Conservation (phyloP, 441 rosid species). For the Erodium chrysanthum region DNA sequence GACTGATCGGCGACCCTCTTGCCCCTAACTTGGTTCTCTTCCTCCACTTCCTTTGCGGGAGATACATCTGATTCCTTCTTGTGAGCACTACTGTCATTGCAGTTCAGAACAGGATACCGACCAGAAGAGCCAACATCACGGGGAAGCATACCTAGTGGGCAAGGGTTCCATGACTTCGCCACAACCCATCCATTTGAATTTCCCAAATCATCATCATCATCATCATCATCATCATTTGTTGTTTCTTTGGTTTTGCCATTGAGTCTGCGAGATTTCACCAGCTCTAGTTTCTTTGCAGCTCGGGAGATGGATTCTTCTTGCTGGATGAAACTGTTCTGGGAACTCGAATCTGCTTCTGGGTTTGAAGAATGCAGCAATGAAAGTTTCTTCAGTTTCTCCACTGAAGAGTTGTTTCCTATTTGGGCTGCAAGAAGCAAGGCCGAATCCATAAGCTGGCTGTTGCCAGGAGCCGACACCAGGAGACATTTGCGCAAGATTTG, state of each 20-base stretch:
- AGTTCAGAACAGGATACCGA: constrained; percentile 50
- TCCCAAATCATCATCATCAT: constrained; percentile 10
- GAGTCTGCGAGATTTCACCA: constrained; percentile 26
- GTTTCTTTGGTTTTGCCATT: constrained; percentile 24
- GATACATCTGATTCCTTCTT: constrained; percentile 19
- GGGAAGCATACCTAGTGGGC: constrained; percentile 86
- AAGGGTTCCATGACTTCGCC: constrained; percentile 65
- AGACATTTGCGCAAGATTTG: constrained; percentile 53
- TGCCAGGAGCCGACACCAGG: constrained; percentile 35
- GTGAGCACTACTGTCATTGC: not conserved
- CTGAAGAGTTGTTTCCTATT: constrained; percentile 28
- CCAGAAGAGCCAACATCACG: constrained; percentile 51
- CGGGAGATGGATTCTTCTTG: constrained; percentile 41
- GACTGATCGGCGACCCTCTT: constrained; percentile 30
- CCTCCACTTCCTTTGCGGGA: constrained; percentile 24
- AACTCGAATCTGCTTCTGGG: constrained; percentile 19
- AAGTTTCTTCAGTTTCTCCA: constrained; percentile 46
- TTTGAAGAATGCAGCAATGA: constrained; percentile 21
- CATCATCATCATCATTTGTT: constrained; percentile 14
- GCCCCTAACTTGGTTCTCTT: constrained; percentile 16
- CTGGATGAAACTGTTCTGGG: constrained; percentile 20
- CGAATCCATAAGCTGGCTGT: constrained; percentile 45
- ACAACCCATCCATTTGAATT: constrained; percentile 42
- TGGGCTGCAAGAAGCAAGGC: constrained; percentile 40
- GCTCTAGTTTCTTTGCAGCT: constrained; percentile 57